Base-by-base conservation (phyloP, 106 monocot species). In the Ottelia alismoides region DNA sequence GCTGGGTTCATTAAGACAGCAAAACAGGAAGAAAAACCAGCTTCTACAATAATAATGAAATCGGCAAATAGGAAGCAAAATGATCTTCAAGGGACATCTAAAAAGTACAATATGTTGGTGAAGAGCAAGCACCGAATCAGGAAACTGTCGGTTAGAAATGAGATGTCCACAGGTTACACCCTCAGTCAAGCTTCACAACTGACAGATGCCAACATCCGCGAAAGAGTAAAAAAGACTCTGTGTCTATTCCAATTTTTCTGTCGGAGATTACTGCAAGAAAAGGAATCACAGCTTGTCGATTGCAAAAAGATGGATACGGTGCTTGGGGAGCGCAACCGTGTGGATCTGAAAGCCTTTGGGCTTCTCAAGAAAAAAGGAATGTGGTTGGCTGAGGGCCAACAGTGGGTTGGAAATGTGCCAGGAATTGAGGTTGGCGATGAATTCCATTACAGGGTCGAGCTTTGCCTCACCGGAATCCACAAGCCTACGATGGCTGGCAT, bases 371-470 rank as follows among this genome's bases (percentile, higher is more conserved):
- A 20, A 10, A 49, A 49, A 3, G 20, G 20, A 20, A 49, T 49
- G 48, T 49, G 48, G 7, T n/a, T 49, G 3, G 48, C 48, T 14
- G 48, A 10, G 4, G 48, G 20, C 7, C 7, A 20, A 20, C 10
- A 49, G 3, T 49, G 19, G 16, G 3, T 49, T 6, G 40, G 40
- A 43, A 43, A 16, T 43, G 53, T 54, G 17, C 28, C 53, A 16
- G 53, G 53, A 2, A 27, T 28, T 29, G 17, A 22, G 18, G 27
- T 31, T 35, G 58, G 58, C 2, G 58, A 59, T 21, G 45, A 45
- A 27, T 59, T 59, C 14, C 45, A 19, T 25, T 59, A 46, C 45
- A 44, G 58, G 26, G 25, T 43, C 2, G 58, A 59, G 45, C 58
- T 59, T 14, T 17, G 40, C 5, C 22, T 45, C 7, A 27, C 23